A percentile compares a stretch with the other conserved stretches of the same genome.
These are phyloP conservation scores for Phaeotremella skinneri DNA, from an alignment of 768 basidiomycete genomes.

Conservation along the genomic window DNA sequence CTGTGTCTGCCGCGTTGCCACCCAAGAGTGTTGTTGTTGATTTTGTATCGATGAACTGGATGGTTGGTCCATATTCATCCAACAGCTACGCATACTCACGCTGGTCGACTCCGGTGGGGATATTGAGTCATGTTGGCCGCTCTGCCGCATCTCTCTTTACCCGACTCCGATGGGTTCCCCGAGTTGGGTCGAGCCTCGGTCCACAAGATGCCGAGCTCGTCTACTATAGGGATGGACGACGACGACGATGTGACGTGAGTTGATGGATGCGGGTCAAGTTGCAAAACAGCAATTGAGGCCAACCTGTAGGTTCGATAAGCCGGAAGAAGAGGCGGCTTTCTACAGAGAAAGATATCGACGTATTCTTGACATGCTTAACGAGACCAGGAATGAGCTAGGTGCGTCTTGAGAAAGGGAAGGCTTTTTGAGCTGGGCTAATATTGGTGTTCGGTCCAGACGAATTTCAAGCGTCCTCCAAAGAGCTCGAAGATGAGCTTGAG, in stretches of 20 bases:
- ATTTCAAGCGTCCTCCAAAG: conserved; percentile 49
- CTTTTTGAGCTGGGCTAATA: neutral
- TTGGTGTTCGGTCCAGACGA: conserved; percentile 37
- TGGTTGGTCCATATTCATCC: neutral
- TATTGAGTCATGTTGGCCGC: conserved; percentile 7
- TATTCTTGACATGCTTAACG: conserved; percentile 40
- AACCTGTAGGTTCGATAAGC: conserved; percentile 37
- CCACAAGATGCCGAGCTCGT: conserved; percentile 33
- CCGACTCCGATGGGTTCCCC: conserved; percentile 13
- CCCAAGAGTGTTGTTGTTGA: neutral
- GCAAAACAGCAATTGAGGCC: neutral
- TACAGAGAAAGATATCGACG: conserved; percentile 40
- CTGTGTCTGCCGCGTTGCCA: conserved; percentile 9
- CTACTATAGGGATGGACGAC: conserved; percentile 32
- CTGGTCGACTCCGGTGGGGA: neutral
- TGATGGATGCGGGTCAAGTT: neutral
- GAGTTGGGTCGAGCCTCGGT: conserved; percentile 4
- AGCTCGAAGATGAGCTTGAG: conserved; percentile 51
- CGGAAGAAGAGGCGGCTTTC: conserved; percentile 39
- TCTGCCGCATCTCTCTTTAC: conserved; percentile 12
- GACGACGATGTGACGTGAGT: conserved; percentile 40
- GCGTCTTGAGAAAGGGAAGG: neutral
- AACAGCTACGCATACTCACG: conserved; percentile 1
- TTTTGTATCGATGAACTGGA: neutral
- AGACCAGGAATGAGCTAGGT: conserved; percentile 47